A percentile compares a stretch with the other conserved stretches of the same genome.
Evolutionary conservation across 768 basidiomycete species (phyloP).

Genomic region (Coprinellus micaceus): DNA sequence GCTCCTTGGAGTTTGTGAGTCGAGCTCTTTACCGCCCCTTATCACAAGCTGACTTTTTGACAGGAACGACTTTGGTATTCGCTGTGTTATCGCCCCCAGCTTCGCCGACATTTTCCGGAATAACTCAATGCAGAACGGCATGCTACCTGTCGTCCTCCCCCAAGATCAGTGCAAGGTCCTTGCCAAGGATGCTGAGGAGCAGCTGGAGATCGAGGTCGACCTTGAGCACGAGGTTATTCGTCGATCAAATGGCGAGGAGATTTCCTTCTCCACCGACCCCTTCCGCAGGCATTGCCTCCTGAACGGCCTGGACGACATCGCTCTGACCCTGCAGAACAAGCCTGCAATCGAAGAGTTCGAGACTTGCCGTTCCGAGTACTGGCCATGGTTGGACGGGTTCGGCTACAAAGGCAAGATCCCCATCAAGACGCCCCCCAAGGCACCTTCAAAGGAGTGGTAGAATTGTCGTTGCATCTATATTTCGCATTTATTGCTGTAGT

Average conservation of each 20-base stretch:
- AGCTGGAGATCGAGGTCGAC: constrained; percentile 77
- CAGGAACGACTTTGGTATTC: constrained; percentile 81
- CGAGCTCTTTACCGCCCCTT: not conserved
- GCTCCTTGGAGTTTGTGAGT: constrained; percentile 84
- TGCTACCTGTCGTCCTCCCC: constrained; percentile 76
- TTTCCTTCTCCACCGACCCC: constrained; percentile 78
- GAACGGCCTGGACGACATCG: constrained; percentile 96
- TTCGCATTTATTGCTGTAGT: not conserved
- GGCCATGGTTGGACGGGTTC: constrained; percentile 98
- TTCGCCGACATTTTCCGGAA: constrained; percentile 90
- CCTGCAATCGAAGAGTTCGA: constrained; percentile 78
- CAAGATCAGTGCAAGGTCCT: constrained; percentile 67
- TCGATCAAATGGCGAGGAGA: constrained; percentile 67
- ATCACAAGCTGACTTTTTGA: not conserved
- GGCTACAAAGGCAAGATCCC: constrained; percentile 82
- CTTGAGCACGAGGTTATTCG: constrained; percentile 78
- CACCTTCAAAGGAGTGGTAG: constrained; percentile 74
- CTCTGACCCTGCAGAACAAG: constrained; percentile 82
- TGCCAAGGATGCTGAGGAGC: constrained; percentile 72
- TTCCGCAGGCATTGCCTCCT: constrained; percentile 93
- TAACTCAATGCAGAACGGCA: constrained; percentile 91
- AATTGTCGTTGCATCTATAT: constrained; percentile 3
- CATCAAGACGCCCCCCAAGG: constrained; percentile 34
- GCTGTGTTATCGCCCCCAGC: constrained; percentile 81
- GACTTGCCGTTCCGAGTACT: constrained; percentile 64